Evolutionary conservation across 345 rosid genomes (phyloP).

Genomic region (Arabis alpina): DNA sequence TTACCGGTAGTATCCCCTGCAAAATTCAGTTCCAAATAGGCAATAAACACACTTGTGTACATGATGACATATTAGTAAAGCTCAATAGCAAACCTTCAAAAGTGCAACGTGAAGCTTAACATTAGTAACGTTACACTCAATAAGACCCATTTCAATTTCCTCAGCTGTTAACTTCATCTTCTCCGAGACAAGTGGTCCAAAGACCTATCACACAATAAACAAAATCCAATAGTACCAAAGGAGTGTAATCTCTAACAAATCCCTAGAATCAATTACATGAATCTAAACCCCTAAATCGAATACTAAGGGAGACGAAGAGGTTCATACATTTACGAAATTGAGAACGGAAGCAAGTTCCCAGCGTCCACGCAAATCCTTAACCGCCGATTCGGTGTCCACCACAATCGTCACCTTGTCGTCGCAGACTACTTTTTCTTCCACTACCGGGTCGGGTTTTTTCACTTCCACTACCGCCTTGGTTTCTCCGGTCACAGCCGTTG

Average conservation of each 20-base stretch:
- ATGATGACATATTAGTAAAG: not conserved
- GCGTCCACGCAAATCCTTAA: slow-evolving; percentile 61
- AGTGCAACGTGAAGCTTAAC: slow-evolving; percentile 74
- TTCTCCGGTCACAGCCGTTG: slow-evolving; percentile 15
- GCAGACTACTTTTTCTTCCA: slow-evolving; percentile 19
- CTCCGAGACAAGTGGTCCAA: slow-evolving; percentile 59
- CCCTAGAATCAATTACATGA: slow-evolving; percentile 2
- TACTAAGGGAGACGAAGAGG: slow-evolving; percentile 4
- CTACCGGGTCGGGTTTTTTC: slow-evolving; percentile 9
- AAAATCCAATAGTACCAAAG: not conserved
- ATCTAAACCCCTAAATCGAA: not conserved
- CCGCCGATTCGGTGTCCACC: slow-evolving; percentile 45
- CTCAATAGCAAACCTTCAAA: slow-evolving; percentile 56
- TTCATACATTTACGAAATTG: slow-evolving; percentile 68
- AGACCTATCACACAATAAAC: slow-evolving; percentile 53
- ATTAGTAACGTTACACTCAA: slow-evolving; percentile 52
- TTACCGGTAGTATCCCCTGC: slow-evolving; percentile 78
- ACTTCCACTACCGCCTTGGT: slow-evolving; percentile 12
- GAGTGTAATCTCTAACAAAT: slow-evolving; percentile 4
- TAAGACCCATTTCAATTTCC: slow-evolving; percentile 71
- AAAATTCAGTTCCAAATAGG: not conserved
- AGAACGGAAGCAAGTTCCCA: slow-evolving; percentile 97
- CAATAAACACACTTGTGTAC: slow-evolving; percentile 16
- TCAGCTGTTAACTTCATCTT: slow-evolving; percentile 72
- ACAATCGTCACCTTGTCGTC: slow-evolving; percentile 33